A percentile compares a stretch with the other conserved stretches of the same genome.
These are phyloP conservation scores for Chrysosporium queenslandicum DNA, from an alignment of 2,329 filamentous ascomycete genomes.

Conservation along the genomic window DNA sequence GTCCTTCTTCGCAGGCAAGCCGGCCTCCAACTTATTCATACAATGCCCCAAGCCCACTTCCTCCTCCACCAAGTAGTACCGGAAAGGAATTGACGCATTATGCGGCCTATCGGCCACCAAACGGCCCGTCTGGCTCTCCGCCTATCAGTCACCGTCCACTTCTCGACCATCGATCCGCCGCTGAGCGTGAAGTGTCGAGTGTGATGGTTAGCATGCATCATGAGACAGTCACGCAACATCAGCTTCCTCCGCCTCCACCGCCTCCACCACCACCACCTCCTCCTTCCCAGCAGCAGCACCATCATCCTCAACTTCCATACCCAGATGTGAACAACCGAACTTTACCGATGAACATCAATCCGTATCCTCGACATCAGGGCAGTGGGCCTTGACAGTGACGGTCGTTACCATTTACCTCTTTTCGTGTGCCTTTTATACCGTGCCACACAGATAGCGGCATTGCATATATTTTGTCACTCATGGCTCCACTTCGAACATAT, in stretches of 20 bases:
- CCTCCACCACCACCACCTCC: not conserved
- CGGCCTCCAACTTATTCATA: not conserved
- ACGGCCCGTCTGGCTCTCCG: not conserved
- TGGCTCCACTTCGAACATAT: too few species aligned
- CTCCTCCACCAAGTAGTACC: not conserved
- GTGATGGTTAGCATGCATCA: constrained; percentile 9
- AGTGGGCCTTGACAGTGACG: not conserved
- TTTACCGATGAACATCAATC: not conserved
- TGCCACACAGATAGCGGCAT: not conserved
- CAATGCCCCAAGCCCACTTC: constrained; percentile 5
- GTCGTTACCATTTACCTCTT: not conserved
- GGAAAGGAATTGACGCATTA: not conserved
- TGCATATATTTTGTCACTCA: too few species aligned
- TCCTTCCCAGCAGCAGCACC: not conserved
- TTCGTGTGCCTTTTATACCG: not conserved
- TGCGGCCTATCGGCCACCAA: not conserved
- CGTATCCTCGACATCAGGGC: constrained; percentile 1
- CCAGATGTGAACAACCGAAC: not conserved
- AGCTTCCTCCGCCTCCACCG: not conserved
- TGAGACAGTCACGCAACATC: constrained; percentile 1
- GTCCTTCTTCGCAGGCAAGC: not conserved
- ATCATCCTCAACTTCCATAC: not conserved
- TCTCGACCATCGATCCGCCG: constrained; percentile 1
- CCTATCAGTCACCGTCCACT: not conserved
- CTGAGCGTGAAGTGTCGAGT: constrained; percentile 5